Evolutionary conservation across 306 rosid species (phyloP).

Genomic region (Fragaria vesca): DNA sequence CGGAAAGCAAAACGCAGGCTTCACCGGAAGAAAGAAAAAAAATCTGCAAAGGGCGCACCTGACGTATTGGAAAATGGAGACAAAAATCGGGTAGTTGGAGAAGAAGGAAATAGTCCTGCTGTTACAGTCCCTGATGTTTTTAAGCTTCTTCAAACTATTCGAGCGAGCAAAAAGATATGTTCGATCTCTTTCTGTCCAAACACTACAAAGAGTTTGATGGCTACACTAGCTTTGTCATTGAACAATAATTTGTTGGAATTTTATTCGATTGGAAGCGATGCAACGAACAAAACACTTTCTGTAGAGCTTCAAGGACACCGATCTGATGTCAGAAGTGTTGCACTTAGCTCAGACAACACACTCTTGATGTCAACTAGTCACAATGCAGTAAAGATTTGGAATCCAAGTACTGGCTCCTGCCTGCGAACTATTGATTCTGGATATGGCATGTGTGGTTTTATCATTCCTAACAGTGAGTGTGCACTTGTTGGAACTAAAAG

Average conservation of each 20-base stretch:
- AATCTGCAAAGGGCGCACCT: conserved; percentile 50
- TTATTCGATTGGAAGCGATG: conserved; percentile 57
- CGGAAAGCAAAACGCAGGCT: conserved; percentile 83
- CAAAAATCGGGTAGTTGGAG: conserved; percentile 37
- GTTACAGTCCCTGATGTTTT: conserved; percentile 74
- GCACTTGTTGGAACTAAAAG: conserved; percentile 94
- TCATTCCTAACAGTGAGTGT: conserved; percentile 70
- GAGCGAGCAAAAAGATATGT: conserved; percentile 89
- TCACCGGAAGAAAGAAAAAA: conserved; percentile 80
- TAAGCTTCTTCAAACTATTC: conserved; percentile 74
- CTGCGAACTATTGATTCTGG: conserved; percentile 91
- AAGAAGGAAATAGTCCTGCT: conserved; percentile 36
- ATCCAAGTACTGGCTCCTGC: conserved; percentile 90
- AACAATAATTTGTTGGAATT: conserved; percentile 81
- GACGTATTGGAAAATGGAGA: conserved; percentile 48
- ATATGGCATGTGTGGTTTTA: conserved; percentile 76
- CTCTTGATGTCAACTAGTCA: conserved; percentile 96
- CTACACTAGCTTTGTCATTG: conserved; percentile 80
- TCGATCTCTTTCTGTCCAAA: conserved; percentile 80
- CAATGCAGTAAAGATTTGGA: conserved; percentile 89
- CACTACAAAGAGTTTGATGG: conserved; percentile 65
- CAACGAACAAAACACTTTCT: conserved; percentile 48
- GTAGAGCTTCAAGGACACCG: conserved; percentile 94
- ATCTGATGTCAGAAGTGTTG: conserved; percentile 79
- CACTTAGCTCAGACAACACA: conserved; percentile 84